A percentile compares a stretch with the other conserved stretches of the same genome.
These are phyloP conservation scores for Plectosphaerella plurivora DNA, from an alignment of 2,329 filamentous ascomycete species.

Conservation along the genomic window DNA sequence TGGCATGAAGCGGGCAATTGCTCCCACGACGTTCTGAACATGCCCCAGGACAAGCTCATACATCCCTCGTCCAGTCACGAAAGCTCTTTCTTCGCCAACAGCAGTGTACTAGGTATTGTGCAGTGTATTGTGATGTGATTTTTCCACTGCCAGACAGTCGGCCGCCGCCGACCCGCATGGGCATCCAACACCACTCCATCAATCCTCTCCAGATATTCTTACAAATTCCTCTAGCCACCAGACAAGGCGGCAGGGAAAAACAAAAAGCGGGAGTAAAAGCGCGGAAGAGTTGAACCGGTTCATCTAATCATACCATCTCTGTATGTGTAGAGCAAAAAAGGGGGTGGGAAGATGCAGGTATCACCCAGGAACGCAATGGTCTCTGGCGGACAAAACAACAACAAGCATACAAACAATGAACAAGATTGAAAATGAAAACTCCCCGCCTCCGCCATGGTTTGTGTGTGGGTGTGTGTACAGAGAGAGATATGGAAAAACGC, in stretches of 20 bases:
- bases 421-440: background rate
- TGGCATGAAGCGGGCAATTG: too few relatives aligned
- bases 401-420: background rate
- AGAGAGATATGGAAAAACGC: background rate
- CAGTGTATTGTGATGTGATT: too few relatives aligned
- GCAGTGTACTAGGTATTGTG: too few relatives aligned
- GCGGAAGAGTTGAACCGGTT: constrained; percentile 1
- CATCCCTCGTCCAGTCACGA: too few relatives aligned
- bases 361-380: background rate
- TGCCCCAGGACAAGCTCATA: too few relatives aligned
- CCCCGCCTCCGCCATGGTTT: background rate
- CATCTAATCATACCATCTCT: constrained; percentile 1
- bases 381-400: background rate
- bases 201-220: too few relatives aligned
- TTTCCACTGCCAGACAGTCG: too few relatives aligned
- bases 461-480: background rate
- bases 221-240: too few relatives aligned
- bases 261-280: background rate
- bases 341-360: background rate
- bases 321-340: background rate
- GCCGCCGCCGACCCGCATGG: too few relatives aligned
- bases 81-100: too few relatives aligned
- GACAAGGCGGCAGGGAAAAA: background rate
- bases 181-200: too few relatives aligned
- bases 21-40: too few relatives aligned